A percentile compares a stretch with the other conserved stretches of the same genome.
phyloP scores from a whole-genome alignment of 306 rosid species.

The Ceratonia siliqua region DNA sequence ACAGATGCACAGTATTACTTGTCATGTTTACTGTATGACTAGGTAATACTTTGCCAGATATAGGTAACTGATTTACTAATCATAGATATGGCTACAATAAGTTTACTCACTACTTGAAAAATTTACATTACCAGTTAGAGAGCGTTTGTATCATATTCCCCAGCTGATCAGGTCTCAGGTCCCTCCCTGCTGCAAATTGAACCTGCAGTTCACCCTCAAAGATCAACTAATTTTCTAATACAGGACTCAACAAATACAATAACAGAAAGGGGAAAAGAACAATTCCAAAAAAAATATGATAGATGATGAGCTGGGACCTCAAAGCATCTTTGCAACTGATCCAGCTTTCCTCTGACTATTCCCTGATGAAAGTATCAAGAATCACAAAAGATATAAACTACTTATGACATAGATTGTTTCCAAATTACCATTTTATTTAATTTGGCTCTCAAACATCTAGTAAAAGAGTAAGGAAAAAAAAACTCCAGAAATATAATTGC shows the following conservation, averaged over 20 bases:
- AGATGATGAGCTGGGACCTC: conserved; percentile 58
- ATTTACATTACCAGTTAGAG: conserved; percentile 72
- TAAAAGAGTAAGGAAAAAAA: neutral
- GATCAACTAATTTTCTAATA: conserved; percentile 23
- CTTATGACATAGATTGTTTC: conserved; percentile 15
- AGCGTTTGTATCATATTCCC: conserved; percentile 90
- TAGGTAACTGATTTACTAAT: conserved; percentile 1
- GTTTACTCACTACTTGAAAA: conserved; percentile 15
- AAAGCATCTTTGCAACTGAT: conserved; percentile 90
- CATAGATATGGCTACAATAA: neutral
- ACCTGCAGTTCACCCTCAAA: conserved; percentile 58
- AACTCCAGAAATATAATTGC: neutral
- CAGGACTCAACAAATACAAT: neutral
- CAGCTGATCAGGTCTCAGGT: conserved; percentile 89
- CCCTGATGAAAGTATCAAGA: conserved; percentile 52
- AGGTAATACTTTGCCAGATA: neutral
- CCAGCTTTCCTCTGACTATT: conserved; percentile 86
- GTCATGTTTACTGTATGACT: neutral
- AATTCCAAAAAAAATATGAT: conserved; percentile 30
- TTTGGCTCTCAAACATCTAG: neutral
- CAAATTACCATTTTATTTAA: conserved; percentile 24
- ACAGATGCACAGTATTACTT: neutral
- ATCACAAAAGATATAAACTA: conserved; percentile 23
- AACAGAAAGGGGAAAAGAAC: neutral
- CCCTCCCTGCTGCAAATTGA: conserved; percentile 98